These are phyloP conservation scores for Trichophyton equinum DNA, from an alignment of 2,329 filamentous ascomycete genomes.

Conservation along the genomic window DNA sequence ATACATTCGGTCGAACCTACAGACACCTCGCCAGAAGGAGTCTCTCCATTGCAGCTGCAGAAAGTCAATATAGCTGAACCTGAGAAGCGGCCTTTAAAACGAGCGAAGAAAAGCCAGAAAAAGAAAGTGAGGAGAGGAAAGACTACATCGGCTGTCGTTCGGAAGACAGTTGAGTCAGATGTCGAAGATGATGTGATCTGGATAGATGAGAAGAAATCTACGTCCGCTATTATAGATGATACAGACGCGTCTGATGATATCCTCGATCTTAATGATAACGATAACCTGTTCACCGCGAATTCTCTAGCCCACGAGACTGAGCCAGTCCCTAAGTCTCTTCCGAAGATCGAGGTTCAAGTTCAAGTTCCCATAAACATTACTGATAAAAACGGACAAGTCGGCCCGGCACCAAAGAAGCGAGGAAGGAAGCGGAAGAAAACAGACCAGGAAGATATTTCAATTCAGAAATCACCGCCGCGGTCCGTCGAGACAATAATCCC, in stretches of 20 bases:
- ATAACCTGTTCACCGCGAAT: neutral
- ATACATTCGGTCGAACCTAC: neutral
- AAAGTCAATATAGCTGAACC: neutral
- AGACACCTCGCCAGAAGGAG: neutral
- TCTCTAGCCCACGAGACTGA: neutral
- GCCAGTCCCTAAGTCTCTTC: neutral
- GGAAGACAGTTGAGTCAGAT: slow-evolving; percentile 21
- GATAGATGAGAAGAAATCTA: slow-evolving; percentile 20
- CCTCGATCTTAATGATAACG: neutral
- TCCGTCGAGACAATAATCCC: neutral
- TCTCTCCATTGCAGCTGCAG: neutral
- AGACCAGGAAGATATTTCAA: neutral
- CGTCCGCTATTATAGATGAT: neutral
- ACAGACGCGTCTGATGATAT: neutral
- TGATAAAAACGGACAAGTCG: neutral
- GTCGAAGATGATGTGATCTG: slow-evolving; percentile 33
- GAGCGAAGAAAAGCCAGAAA: slow-evolving; percentile 28
- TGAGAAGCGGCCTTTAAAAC: slow-evolving; percentile 10
- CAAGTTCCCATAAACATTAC: neutral
- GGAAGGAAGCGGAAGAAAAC: slow-evolving; percentile 30
- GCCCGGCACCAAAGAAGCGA: slow-evolving; percentile 27
- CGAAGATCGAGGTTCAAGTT: neutral
- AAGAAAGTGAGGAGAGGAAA: slow-evolving; percentile 35
- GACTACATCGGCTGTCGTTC: slow-evolving; percentile 25
- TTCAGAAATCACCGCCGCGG: neutral